Base-by-base conservation (phyloP, 495 filamentous ascomycete species). In the Viridothelium virens region DNA sequence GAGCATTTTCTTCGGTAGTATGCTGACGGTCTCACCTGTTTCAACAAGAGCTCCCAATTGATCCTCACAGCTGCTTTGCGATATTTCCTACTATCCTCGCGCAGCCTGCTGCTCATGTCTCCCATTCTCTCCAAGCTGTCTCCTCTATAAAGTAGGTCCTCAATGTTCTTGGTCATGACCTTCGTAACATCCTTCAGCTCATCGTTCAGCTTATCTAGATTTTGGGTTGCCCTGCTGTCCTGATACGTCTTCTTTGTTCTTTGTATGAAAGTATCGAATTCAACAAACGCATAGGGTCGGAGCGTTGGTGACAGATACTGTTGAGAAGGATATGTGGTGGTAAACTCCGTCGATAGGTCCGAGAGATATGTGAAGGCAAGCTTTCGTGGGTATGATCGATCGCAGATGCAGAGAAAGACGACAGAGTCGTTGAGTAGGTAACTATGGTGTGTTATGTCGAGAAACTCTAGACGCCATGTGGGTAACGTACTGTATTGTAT, bases 131-230 rank as follows among this genome's bases (percentile, higher is more conserved):
- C 95, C 68, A 99, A 78, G 72, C 88, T 94, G 74, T 97, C 94
- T 9, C 94, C 94, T 64, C 94, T 83, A 74, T 99, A 99, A 66
- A 99, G 76, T 74, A 99, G 77, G 75, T 99, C 94, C 80, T 99
- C 94, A 73, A 99, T 99, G 76, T 99, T 99, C 84, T 97, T 99
- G 39, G 94, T 97, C 94, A 99, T 99, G 69, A 97, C 92, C 77
- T 96, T 91, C 14, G 94, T 97, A 63, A 99, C 94, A 83, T 97
- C 94, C 72, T 91, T 87, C 53, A 99, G 84, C 81, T 99, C 94
- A 74, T 96, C 90, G 72, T 97, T 96, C 68, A 96, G 78, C 72
- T 90, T 90, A 74, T 91, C 90, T 50, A 97, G 82, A 75, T 96
- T 97, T 67, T 83, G 80, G 5, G 89, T 87, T 3, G 95, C 94